Conservation (phyloP, 2,329 filamentous ascomycete species). For the Colletotrichum tamarilloi region DNA sequence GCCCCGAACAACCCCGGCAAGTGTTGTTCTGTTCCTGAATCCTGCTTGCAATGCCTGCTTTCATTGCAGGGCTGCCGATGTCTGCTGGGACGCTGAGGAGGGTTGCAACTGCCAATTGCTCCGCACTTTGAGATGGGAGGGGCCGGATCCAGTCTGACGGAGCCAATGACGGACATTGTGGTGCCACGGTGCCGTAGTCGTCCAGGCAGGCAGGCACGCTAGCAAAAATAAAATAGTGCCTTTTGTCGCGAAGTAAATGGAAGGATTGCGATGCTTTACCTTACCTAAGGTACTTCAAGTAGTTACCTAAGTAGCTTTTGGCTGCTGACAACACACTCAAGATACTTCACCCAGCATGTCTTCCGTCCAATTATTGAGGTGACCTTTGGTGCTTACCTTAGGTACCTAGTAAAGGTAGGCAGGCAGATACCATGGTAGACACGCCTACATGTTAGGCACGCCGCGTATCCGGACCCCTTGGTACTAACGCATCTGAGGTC, state of each 20-base stretch:
- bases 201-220: slow-evolving; percentile 7
- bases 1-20: slow-evolving; percentile 2
- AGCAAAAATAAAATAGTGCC: neutral
- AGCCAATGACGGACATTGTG: slow-evolving; percentile 21
- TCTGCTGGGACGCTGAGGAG: neutral
- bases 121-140: slow-evolving; percentile 4
- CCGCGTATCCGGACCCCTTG: neutral
- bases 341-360: neutral
- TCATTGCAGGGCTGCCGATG: slow-evolving; percentile 29
- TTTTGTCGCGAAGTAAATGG: neutral
- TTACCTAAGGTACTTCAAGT: too few species aligned
- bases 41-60: slow-evolving; percentile 2
- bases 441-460: neutral
- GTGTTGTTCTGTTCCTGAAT: slow-evolving; percentile 25
- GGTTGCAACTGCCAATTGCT: neutral
- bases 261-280: neutral
- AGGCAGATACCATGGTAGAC: too few species aligned
- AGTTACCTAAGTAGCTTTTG: neutral
- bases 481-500: neutral
- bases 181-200: neutral
- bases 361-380: neutral
- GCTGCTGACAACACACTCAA: neutral
- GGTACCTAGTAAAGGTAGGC: too few species aligned
- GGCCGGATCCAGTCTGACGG: slow-evolving; percentile 25
- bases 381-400: too few species aligned